Conservation (phyloP, 2,329 filamentous ascomycete genomes). For the Cladosporium sp. region DNA sequence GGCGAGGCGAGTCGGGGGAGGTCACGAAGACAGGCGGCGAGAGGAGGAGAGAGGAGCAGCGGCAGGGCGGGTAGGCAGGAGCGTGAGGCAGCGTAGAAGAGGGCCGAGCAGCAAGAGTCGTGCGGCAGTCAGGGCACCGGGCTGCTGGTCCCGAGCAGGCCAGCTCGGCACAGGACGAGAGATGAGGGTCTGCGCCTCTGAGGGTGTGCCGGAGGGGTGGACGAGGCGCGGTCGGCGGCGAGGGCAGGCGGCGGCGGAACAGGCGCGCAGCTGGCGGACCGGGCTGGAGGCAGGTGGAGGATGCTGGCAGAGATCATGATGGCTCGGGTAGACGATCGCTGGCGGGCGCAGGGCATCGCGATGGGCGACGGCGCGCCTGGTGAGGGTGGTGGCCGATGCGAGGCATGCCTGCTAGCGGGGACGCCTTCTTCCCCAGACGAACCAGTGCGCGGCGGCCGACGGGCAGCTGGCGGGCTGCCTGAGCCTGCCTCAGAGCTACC, state of each 20-base stretch:
- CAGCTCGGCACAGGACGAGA: too few relatives aligned
- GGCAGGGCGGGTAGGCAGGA: too few relatives aligned
- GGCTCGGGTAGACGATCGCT: neutral
- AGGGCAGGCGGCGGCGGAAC: too few relatives aligned
- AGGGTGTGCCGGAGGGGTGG: neutral
- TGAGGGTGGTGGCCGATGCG: neutral
- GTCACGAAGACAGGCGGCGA: neutral
- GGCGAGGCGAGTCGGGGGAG: neutral
- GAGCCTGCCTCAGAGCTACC: too few relatives aligned
- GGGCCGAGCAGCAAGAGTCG: too few relatives aligned
- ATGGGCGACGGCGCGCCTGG: neutral
- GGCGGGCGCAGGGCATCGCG: neutral
- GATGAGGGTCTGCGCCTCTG: too few relatives aligned
- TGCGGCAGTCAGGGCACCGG: too few relatives aligned
- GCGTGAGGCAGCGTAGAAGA: too few relatives aligned
- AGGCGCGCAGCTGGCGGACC: neutral
- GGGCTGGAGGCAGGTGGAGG: neutral
- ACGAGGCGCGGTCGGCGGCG: neutral
- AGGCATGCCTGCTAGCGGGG: slow-evolving; percentile 8
- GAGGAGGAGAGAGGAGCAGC: neutral
- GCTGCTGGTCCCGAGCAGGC: too few relatives aligned
- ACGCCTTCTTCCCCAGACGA: slow-evolving; percentile 9
- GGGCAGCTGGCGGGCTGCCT: too few relatives aligned
- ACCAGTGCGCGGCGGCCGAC: neutral
- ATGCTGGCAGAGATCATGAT: neutral